Evolutionary conservation across 2,329 filamentous ascomycete genomes (phyloP), one percentile per base, ranked within the genome.

Genomic region (Penicillium freii): DNA sequence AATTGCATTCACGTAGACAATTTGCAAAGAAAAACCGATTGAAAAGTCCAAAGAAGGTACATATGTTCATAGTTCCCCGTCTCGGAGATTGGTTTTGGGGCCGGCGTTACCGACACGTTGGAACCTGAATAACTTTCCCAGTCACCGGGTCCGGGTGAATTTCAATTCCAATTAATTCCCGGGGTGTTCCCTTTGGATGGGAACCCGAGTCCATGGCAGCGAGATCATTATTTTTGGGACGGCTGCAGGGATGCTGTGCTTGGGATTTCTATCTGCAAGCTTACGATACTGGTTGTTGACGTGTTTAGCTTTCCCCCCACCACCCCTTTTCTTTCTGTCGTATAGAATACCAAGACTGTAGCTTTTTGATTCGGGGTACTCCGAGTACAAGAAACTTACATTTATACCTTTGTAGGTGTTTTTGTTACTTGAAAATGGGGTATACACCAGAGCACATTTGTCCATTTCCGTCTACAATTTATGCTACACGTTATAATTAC

Each of bases 61-160:
- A 17, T 5, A 19, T 42, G 27, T 50, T 19, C 23, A 29, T 29
- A 11, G 15, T n/a, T 11, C 9, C 40, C 40, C 40, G 15, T 36
- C 13, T 56, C 21, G n/a, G 43, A 57, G 47, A 46, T 59, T 59
- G 61, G 57, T 53, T 55, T 58, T 51, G 58, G 62, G 56, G 58
- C 59, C 50, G 43, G 61, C 51, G 60, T 56, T 67, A 61, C 65
- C 65, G 65, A 63, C 55, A 45, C 59, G 29, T 46, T 63, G 65
- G 65, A 55, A 62, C 61, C 64, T 57, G 59, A 57, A 40, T 49
- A 56, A 56, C 59, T 57, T 62, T 67, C 63, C 65, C 49, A 54
- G 40, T 56, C 56, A 51, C 57, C 59, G 63, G 64, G 65, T 63
- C 63, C 48, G 49, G 56, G 46, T 36, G 39, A 56, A 51, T 51